Evolutionary conservation across 805 yeast genomes (phyloP), one percentile per base, ranked within the genome.

Genomic region (Yarrowia sp.): DNA sequence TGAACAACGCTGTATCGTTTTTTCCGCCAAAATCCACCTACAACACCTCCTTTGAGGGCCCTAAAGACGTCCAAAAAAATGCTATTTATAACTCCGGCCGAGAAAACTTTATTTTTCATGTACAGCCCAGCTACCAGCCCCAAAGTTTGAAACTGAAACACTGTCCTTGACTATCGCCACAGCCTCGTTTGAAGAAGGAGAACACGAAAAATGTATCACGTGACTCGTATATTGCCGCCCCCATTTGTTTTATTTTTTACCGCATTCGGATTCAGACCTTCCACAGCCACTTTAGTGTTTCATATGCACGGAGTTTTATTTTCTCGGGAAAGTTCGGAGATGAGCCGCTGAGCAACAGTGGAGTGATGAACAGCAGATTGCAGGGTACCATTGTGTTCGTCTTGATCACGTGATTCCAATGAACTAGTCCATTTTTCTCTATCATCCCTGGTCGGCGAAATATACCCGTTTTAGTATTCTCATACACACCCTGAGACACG

Each of bases 101-200:
- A 4, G 28, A 10, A n/a, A 48, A 48, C 41, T 8, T 35, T 11
- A 48, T 31, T 10, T 9, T 11, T 18, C 14, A 11, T 17, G 55
- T 48, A 48, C 55, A 48, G 55, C 55, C 55, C 55, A 35, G n/a
- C n/a, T n/a, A 8, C 41, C 55, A 33, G 53, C 41, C 55, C n/a
- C 55, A 35, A 35, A 48, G 55, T 48, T 48, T 48, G 55, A 48
- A 33, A 48, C 53, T 48, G 53, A 48, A 48, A 48, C 55, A 18
- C n/a, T n/a, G 41, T 31, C 28, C 28, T 33, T 4, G 55, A 48
- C 13, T 48, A 18, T 35, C 41, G 18, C n/a, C 55, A 48, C 55
- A 48, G 55, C 55, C 55, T 33, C 55, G 39, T 48, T 33, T 10
- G 38, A 35, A 3, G 4, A 48, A 35, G 28, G 13, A 31, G 41